Conservation (phyloP, 768 basidiomycete genomes). For the Lyophyllum semitale region DNA sequence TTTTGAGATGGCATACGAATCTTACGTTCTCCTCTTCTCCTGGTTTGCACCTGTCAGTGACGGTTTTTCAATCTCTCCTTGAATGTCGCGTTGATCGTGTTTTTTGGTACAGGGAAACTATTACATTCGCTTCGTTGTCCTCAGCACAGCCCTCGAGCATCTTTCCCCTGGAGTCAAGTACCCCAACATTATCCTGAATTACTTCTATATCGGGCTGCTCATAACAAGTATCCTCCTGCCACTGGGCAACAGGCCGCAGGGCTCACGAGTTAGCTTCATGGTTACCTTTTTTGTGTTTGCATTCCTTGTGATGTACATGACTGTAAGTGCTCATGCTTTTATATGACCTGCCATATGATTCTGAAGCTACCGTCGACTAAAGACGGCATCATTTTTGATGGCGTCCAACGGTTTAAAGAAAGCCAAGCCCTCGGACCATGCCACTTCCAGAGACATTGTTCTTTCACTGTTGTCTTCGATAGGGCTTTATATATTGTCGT, state of each 20-base stretch:
- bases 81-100: no score
- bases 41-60: slow-evolving; percentile 80
- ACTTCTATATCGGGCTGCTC: slow-evolving; percentile 85
- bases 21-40: slow-evolving; percentile 88
- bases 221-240: slow-evolving; percentile 87
- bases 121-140: slow-evolving; percentile 84
- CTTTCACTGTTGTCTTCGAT: slow-evolving; percentile 84
- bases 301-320: slow-evolving; percentile 93
- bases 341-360: no score
- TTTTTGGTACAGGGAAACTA: slow-evolving; percentile 70
- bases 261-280: slow-evolving; percentile 86
- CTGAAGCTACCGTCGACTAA: no score
- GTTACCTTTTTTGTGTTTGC: slow-evolving; percentile 85
- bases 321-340: slow-evolving; percentile 59
- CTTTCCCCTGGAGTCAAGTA: slow-evolving; percentile 65
- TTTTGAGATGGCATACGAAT: slow-evolving; percentile 88
- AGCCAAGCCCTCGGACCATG: no score
- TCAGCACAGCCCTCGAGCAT: slow-evolving; percentile 76
- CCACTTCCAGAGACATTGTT: slow-evolving; percentile 85
- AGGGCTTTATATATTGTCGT: slow-evolving; percentile 84
- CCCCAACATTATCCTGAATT: slow-evolving; percentile 78
- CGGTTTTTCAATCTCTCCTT: not conserved
- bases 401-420: no score
- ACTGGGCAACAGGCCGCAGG: slow-evolving; percentile 91
- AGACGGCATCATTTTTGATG: no score